These are phyloP conservation scores for Aaosphaeria arxii DNA, from an alignment of 2,329 filamentous ascomycete genomes.

Conservation along the genomic window DNA sequence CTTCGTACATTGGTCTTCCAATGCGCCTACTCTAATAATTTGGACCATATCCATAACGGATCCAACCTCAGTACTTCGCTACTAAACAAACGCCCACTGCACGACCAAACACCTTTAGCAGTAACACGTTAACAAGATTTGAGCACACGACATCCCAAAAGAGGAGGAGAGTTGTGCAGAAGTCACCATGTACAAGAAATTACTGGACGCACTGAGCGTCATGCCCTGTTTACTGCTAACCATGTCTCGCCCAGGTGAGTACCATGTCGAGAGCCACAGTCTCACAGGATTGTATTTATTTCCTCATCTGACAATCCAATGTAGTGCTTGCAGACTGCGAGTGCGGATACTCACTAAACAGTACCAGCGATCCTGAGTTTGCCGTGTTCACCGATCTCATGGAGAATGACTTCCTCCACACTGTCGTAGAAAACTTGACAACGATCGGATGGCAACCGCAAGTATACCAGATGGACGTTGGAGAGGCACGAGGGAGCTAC, in stretches of 20 bases:
- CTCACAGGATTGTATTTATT: not conserved
- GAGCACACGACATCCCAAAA: too few relatives aligned
- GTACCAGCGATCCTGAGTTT: constrained; percentile 38
- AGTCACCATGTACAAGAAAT: constrained; percentile 1
- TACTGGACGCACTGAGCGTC: constrained; percentile 16
- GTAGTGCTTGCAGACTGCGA: constrained; percentile 56
- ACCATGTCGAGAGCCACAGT: not conserved
- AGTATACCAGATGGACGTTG: constrained; percentile 62
- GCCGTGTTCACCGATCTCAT: constrained; percentile 66
- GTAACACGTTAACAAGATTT: too few relatives aligned
- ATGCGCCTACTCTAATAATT: not conserved
- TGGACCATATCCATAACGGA: too few relatives aligned
- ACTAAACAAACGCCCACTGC: too few relatives aligned
- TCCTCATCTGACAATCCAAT: not conserved
- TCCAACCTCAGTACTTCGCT: too few relatives aligned
- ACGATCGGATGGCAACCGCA: constrained; percentile 61
- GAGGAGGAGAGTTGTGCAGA: too few relatives aligned
- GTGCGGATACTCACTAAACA: constrained; percentile 65
- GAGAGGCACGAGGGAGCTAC: constrained; percentile 59
- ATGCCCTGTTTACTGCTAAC: constrained; percentile 28
- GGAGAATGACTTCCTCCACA: constrained; percentile 68
- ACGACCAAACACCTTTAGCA: too few relatives aligned
- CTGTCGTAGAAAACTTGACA: constrained; percentile 48
- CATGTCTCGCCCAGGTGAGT: constrained; percentile 30
- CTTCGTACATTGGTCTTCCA: constrained; percentile 1